phyloP scores from a whole-genome alignment of 805 yeast species.

The Pichia cephalocereana region DNA sequence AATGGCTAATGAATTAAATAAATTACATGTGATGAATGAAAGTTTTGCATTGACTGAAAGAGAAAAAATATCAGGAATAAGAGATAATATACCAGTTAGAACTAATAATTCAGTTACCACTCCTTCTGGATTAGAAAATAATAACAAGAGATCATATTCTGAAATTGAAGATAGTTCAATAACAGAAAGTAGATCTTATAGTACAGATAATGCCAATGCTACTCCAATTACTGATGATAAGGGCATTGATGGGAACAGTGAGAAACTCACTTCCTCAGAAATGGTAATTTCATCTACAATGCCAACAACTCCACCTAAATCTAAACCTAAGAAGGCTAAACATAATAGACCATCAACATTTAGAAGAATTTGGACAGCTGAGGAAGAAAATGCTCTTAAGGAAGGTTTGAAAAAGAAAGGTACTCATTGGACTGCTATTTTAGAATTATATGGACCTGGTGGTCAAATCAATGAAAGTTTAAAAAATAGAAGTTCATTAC shows the following conservation, averaged over 20 bases:
- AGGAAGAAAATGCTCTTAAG: slow-evolving; percentile 77
- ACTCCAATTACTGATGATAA: background rate
- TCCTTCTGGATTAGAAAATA: background rate
- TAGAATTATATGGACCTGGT: slow-evolving; percentile 90
- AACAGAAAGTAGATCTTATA: background rate
- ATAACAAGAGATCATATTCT: background rate
- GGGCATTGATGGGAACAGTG: background rate
- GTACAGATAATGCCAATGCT: too few relatives aligned
- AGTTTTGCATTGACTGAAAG: background rate
- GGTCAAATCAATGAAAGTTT: slow-evolving; percentile 77
- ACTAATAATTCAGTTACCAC: background rate
- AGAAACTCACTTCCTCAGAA: background rate
- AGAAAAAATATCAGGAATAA: background rate
- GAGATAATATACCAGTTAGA: background rate
- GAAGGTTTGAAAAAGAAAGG: slow-evolving; percentile 79
- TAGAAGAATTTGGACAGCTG: slow-evolving; percentile 77
- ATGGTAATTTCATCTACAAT: background rate
- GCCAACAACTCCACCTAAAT: background rate
- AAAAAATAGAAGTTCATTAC: slow-evolving; percentile 84
- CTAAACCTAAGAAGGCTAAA: slow-evolving; percentile 9
- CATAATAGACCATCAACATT: slow-evolving; percentile 25
- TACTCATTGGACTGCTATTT: slow-evolving; percentile 87
- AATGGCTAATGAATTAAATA: slow-evolving; percentile 19
- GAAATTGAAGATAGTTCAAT: background rate
- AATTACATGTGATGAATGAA: slow-evolving; percentile 1